Evolutionary conservation across 345 rosid genomes (phyloP), one percentile per base, ranked within the genome.

Genomic region (Brassica juncea): DNA sequence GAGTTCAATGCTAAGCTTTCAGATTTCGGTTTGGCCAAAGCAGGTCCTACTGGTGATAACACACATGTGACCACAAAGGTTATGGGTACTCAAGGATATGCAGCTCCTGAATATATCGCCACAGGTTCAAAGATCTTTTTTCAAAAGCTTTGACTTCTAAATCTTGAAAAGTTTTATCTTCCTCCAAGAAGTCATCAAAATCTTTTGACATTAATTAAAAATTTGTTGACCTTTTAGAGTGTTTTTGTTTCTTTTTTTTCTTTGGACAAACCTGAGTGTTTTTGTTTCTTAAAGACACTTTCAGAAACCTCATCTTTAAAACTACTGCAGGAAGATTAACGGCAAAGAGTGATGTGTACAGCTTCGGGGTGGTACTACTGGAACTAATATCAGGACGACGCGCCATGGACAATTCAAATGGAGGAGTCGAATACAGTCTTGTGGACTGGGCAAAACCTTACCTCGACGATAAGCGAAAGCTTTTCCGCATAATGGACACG

Each of bases 41-140:
- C 92, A 32, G 99, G 99, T 62, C 99, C 99, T 31, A 94, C 97
- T 1, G 99, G 99, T 37, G 99, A 92, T 71, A 84, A 84, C 85
- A 94, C 99, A 80, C 99, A 94, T 66, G 99, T 94, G 42, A 91
- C 99, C 34, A 94, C 99, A 47, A 97, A 91, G 79, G 97, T 94
- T 73, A 88, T 94, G 94, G 99, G 99, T 74, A 94, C 99, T 60
- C 97, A 87, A 3, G 99, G 99, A 9, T 94, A 94, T 63, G 99
- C 97, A 7, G 99, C 99, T 5, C 99, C 99, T 54, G 99, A 94
- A 82, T 94, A 94, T 75, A 88, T 94, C 74, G 99, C 99, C 62
- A 94, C 99, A 77, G 98, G 98, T 94, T 42, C 49, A 42, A 42
- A 42, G 52, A 44, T 44, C 15, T 37, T 39, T 9, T 62, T 28